Evolutionary conservation across 75 land plant genomes (phyloP).

Genomic region (Selaginella tamariscina): DNA sequence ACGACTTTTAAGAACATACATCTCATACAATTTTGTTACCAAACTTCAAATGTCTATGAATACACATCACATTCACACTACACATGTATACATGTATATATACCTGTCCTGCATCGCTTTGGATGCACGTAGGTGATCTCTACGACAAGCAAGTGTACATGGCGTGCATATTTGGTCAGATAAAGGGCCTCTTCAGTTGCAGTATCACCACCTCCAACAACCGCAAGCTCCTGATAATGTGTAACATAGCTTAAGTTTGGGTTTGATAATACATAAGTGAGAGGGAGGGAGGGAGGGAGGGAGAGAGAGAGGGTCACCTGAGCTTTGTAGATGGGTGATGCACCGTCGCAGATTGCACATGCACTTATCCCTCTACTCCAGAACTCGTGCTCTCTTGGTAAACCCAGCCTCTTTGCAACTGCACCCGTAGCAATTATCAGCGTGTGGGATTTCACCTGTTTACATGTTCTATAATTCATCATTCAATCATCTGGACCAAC

Average conservation of each 20-base stretch:
- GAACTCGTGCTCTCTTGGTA: conserved; percentile 92
- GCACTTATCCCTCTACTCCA: conserved; percentile 99
- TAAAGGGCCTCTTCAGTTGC: conserved; percentile 93
- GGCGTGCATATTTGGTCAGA: conserved; percentile 89
- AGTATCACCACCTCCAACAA: conserved; percentile 98
- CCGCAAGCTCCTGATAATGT: conserved; percentile 89
- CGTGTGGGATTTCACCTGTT: conserved; percentile 81
- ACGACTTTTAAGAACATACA: too few relatives aligned
- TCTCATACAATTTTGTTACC: too few relatives aligned
- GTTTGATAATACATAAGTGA: too few relatives aligned
- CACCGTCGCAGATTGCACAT: conserved; percentile 98
- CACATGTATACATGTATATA: too few relatives aligned
- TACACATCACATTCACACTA: too few relatives aligned
- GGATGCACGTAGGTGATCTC: conserved; percentile 66
- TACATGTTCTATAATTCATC: background rate
- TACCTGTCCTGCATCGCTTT: conserved; percentile 99
- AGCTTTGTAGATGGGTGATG: conserved; percentile 81
- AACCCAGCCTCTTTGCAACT: conserved; percentile 65
- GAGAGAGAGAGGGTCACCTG: too few relatives aligned
- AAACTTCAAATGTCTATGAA: too few relatives aligned
- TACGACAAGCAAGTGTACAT: conserved; percentile 89
- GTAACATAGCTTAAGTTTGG: too few relatives aligned
- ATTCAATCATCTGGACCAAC: background rate
- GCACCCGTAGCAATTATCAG: conserved; percentile 87
- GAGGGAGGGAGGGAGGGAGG: too few relatives aligned